Base-by-base conservation (phyloP, 345 rosid genomes). In the Acer negundo region DNA sequence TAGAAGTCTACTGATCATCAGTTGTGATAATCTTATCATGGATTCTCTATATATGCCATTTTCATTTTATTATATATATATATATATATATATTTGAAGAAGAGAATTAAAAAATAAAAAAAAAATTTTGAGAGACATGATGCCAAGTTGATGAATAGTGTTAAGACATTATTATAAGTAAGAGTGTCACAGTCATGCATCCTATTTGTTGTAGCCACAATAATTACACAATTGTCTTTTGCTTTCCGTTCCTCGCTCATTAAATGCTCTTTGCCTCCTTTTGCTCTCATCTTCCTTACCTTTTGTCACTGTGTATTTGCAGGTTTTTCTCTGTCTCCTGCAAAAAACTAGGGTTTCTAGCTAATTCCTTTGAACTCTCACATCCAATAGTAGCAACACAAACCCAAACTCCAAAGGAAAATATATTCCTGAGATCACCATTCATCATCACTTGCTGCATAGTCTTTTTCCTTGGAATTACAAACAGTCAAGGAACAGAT, bases 241-340 rank as follows among this genome's bases (percentile, higher is more conserved):
- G 81, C 83, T 82, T 82, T 75, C 69, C 75, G 51, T 66, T 77
- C 75, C 73, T 68, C 55, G 46, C 74, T 77, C 84, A 69, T 78
- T 76, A 81, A 85, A 77, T 79, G 82, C 85, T 75, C 81, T 80
- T 82, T 85, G 87, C 85, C 83, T 51, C 82, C 73, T 69, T 67
- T 26, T 73, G 35, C 75, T 23, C 44, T 67, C 46, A 20, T 69
- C 38, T 11, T 56, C 78, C 74, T 74, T 2, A 24, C 62, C 72
- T 81, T 71, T 75, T 62, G 61, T 77, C 78, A 78, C 84, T 80
- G 86, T 67, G 10, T 46, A 16, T 75, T 75, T 84, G 81, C 84
- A 80, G 86, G 72, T 31, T 47, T 65, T 51, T 80, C 77, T 73
- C 68, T 70, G 74, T 73, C 69, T 74, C 78, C 82, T 78, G 77